Percentiles rank a stretch among this genome's conserved stretches.
Conservation (phyloP, 2,329 filamentous ascomycete genomes). For the Zopfia rhizophila region DNA sequence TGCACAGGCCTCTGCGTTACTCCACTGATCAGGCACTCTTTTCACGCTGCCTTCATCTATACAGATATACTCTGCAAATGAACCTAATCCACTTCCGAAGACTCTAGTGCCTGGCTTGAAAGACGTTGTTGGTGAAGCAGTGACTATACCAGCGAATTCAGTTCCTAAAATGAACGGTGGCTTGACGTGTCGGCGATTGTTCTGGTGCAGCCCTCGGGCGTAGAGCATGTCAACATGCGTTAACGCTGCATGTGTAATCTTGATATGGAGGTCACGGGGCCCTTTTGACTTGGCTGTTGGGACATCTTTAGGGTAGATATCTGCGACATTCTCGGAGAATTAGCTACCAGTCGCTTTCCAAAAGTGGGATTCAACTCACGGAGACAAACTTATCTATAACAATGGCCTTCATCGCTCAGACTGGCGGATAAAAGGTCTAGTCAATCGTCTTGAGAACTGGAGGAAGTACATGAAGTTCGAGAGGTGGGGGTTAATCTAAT, state of each 20-base stretch:
- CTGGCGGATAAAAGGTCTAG: too few species aligned
- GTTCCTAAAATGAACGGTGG: conserved; percentile 69
- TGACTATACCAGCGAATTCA: conserved; percentile 68
- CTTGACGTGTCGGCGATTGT: conserved; percentile 65
- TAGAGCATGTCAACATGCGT: conserved; percentile 72
- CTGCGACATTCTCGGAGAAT: conserved; percentile 47
- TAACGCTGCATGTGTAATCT: conserved; percentile 65
- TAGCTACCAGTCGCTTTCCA: too few species aligned
- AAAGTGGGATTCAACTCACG: too few species aligned
- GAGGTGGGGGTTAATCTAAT: too few species aligned
- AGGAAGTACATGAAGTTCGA: too few species aligned
- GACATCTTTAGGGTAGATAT: conserved; percentile 31
- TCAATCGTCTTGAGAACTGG: too few species aligned
- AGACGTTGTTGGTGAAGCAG: conserved; percentile 46
- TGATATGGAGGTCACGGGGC: conserved; percentile 55
- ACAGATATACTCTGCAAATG: conserved; percentile 64
- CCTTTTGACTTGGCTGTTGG: conserved; percentile 46
- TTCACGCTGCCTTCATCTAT: conserved; percentile 55
- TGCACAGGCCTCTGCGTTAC: conserved; percentile 62
- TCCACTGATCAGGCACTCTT: conserved; percentile 59
- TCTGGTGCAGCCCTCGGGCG: conserved; percentile 67
- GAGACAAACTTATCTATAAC: too few species aligned
- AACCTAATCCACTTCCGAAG: conserved; percentile 64
- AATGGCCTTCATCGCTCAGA: too few species aligned
- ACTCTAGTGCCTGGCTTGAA: conserved; percentile 63